Evolutionary conservation across 306 rosid species (phyloP), one percentile per base, ranked within the genome.

Genomic region (Cucurbita pepo): DNA sequence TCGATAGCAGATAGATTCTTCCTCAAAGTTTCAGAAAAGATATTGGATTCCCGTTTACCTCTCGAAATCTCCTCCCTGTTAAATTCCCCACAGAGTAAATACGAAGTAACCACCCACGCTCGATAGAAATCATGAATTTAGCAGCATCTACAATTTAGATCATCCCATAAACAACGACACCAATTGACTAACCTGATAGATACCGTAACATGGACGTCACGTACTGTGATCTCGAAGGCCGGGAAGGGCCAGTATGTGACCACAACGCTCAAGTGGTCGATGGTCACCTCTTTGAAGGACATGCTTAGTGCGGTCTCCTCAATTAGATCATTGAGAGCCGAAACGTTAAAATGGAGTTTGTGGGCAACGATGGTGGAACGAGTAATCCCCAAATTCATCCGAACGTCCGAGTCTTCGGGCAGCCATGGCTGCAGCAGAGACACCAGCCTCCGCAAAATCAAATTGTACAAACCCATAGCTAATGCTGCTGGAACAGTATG

Each of bases 401-500:
- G 77, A 53, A 93, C 78, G 10, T 88, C 89, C 5, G 94, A 90
- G 58, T 87, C 89, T 45, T 83, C 89, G 4, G 54, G 84, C 1
- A 93, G 69, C 98, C 97, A 90, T 79, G 97, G 96, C 78, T 75
- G 88, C 12, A 93, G 85, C 73, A 88, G 86, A 81, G 91, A 79
- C 72, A 83, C 83, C 34, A 88, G 83, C 55, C 80, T 87, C 88
- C 88, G 86, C 67, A 78, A 82, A 77, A 86, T 45, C 43, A 81
- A 10, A 84, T 8, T 78, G 69, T 75, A 63, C n/a, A 82, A 75
- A 16, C 83, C 84, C 96, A 92, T 92, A 8, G 78, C 53, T n/a
- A 12, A 45, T 43, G 21, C 34, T 16, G 6, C 44, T 51, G 36
- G 14, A 71, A 34, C 61, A 50, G 8, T 6, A 37, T 0, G 61